Percentiles rank a stretch among this genome's conserved stretches.
These are phyloP conservation scores for Aspergillus udagawae DNA, from an alignment of 2,329 filamentous ascomycete genomes.

Conservation along the genomic window DNA sequence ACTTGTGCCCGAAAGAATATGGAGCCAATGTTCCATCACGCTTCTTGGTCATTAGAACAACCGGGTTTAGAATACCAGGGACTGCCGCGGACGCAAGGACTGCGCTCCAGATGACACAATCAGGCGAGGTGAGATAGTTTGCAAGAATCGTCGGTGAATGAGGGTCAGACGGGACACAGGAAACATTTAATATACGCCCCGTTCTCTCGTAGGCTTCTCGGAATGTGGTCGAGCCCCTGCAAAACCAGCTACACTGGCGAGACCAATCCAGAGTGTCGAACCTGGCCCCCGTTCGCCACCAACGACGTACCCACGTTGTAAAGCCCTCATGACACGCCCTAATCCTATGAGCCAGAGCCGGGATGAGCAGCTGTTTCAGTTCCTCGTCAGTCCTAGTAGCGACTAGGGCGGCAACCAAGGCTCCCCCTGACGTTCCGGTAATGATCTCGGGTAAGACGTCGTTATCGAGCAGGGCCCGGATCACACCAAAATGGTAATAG, in stretches of 20 bases:
- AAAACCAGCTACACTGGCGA: conserved; percentile 80
- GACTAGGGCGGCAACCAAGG: conserved; percentile 79
- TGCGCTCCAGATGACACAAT: conserved; percentile 98
- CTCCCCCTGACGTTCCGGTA: conserved; percentile 92
- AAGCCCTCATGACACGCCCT: conserved; percentile 78
- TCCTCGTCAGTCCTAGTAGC: conserved; percentile 91
- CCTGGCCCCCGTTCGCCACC: conserved; percentile 88
- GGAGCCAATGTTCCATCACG: conserved; percentile 72
- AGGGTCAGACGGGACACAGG: conserved; percentile 91
- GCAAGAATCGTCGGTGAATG: conserved; percentile 88
- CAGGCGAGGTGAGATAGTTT: conserved; percentile 91
- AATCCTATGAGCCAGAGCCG: conserved; percentile 79
- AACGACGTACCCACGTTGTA: conserved; percentile 71
- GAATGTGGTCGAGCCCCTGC: conserved; percentile 86
- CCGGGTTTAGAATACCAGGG: conserved; percentile 91
- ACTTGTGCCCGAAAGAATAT: conserved; percentile 97
- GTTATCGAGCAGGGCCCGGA: conserved; percentile 83
- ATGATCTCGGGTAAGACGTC: conserved; percentile 87
- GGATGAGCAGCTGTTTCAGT: conserved; percentile 76
- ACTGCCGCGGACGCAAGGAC: conserved; percentile 93
- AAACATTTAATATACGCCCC: conserved; percentile 90
- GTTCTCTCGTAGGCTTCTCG: conserved; percentile 91
- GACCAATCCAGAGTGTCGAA: conserved; percentile 96
- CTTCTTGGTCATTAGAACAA: conserved; percentile 86
- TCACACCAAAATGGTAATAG: conserved; percentile 93